Evolutionary conservation across 768 basidiomycete genomes (phyloP), one percentile per base, ranked within the genome.

Genomic region (Xanthoconium stramineum): DNA sequence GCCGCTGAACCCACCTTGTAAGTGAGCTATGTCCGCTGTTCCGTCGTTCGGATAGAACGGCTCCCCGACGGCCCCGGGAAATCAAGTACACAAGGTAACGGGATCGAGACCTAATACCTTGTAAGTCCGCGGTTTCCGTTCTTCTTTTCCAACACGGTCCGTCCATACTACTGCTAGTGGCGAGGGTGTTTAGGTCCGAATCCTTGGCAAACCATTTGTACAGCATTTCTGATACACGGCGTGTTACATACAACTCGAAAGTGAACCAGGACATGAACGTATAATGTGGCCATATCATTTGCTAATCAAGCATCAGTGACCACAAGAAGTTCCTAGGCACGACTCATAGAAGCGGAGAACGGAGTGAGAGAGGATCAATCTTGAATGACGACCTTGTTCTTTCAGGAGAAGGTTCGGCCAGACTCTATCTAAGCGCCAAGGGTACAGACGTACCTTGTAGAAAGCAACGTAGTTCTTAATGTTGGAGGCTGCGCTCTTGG

Each of bases 391-490:
- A 68, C 63, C 48, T 68, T 66, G 60, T 55, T 53, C 65, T 66
- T 53, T 52, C 8, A 15, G 37, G 30, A 53, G 5, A 40, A 46
- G 20, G 10, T 5, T 58, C 40, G 58, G 47, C 30, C 32, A 5
- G 46, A 20, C 35, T 45, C 24, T 32, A 39, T 35, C 50, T 6
- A 15, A 35, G 33, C 6, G n/a, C 28, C 3, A 32, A 13, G 38
- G 8, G 33, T 17, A 15, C 20, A 40, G n/a, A 20, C 64, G 67
- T 55, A 83, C 88, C 79, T 89, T 89, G 76, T 92, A 88, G 66
- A 92, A 91, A 0, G 89, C 91, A 20, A 91, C 76, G 64, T 84
- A 83, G 11, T 76, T 76, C 68, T 86, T 78, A 64, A 91, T 87
- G 6, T 79, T 65, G 47, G 80, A 75, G 0, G 88, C 89, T 58